phyloP scores from a whole-genome alignment of 1,284 basidiomycete species.

The Salmacisia buchloeana region DNA sequence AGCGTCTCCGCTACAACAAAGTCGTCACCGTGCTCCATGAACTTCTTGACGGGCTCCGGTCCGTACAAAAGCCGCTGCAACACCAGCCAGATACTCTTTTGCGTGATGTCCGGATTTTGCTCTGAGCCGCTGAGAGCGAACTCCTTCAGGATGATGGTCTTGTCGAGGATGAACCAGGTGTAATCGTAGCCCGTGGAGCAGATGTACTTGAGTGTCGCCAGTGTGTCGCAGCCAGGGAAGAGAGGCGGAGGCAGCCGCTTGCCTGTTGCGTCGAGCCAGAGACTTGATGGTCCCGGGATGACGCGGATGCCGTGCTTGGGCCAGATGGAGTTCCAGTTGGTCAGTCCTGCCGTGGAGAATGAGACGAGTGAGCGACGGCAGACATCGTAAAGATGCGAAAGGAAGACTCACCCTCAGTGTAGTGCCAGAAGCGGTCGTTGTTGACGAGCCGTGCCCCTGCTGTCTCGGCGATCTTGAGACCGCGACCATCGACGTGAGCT shows the following conservation, averaged over 20 bases:
- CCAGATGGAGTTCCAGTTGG: conserved; percentile 22
- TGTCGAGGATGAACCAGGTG: conserved; percentile 20
- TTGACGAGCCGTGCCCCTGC: conserved; percentile 17
- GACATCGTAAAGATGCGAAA: neutral
- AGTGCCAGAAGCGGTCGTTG: conserved; percentile 19
- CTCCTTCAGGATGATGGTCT: conserved; percentile 15
- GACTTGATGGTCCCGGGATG: conserved; percentile 18
- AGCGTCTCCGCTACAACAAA: conserved; percentile 12
- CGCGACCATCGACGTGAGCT: conserved; percentile 18
- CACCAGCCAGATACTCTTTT: conserved; percentile 9
- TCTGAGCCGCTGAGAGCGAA: conserved; percentile 18
- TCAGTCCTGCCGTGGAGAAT: conserved; percentile 7
- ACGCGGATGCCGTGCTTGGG: conserved; percentile 20
- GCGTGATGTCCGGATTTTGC: conserved; percentile 20
- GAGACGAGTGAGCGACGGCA: neutral
- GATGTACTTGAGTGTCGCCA: conserved; percentile 19
- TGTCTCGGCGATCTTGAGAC: conserved; percentile 12
- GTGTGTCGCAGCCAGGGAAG: conserved; percentile 19
- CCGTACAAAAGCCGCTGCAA: conserved; percentile 11
- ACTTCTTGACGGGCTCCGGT: conserved; percentile 15
- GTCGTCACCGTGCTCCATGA: conserved; percentile 17
- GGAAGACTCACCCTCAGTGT: conserved; percentile 14
- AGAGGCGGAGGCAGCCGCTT: conserved; percentile 17
- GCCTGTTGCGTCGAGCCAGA: conserved; percentile 20
- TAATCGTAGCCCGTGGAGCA: conserved; percentile 18